These are phyloP conservation scores for Allium sativum DNA, from an alignment of 106 monocot genomes.

Conservation along the genomic window DNA sequence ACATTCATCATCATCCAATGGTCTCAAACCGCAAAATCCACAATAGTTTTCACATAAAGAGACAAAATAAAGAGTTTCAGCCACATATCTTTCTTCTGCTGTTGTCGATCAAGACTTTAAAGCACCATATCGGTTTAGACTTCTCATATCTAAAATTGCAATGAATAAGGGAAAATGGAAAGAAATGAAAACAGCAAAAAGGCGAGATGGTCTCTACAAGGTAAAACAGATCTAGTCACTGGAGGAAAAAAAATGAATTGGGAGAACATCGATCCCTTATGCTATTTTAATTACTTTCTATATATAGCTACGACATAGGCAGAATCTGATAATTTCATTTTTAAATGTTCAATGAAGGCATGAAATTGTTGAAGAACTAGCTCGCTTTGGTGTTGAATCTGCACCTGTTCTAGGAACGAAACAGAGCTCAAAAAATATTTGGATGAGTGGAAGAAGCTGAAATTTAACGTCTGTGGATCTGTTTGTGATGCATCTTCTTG, in stretches of 20 bases:
- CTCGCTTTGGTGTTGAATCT: constrained; percentile 7
- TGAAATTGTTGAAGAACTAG: constrained; percentile 24
- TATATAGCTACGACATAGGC: no score
- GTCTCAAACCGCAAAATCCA: no score
- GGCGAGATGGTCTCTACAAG: constrained; percentile 11
- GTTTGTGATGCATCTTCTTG: constrained; percentile 24
- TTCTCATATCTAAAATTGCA: no score
- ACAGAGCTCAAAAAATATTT: constrained; percentile 16
- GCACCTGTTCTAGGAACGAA: constrained; percentile 22
- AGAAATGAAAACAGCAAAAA: neutral
- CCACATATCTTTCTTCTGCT: no score
- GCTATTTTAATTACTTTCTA: neutral
- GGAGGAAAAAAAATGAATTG: constrained; percentile 23
- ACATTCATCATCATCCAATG: no score
- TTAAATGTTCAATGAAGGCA: constrained; percentile 1
- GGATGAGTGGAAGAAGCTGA: constrained; percentile 7
- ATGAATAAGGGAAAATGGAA: no score
- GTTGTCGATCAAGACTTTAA: no score
- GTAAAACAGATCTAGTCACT: constrained; percentile 14
- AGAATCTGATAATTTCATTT: neutral
- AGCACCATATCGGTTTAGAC: no score
- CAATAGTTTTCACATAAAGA: no score
- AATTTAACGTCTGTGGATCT: constrained; percentile 12
- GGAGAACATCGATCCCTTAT: neutral
- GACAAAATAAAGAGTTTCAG: no score